Percentiles rank a stretch among this genome's conserved stretches.
phyloP scores from a whole-genome alignment of 495 filamentous ascomycete species.

The Apiosordaria backusii region DNA sequence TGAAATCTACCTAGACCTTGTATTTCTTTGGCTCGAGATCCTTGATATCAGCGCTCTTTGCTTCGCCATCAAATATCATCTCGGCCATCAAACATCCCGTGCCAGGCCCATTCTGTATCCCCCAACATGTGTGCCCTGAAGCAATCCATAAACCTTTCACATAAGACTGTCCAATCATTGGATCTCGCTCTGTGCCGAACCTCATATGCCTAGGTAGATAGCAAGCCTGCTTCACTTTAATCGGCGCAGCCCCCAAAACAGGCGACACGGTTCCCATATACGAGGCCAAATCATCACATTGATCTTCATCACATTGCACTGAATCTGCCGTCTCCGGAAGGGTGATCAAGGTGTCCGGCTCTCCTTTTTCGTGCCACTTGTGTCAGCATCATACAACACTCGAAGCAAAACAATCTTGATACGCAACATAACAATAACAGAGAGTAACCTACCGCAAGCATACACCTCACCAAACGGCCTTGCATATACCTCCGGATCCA shows the following conservation, averaged over 20 bases:
- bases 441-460: conserved; percentile 58
- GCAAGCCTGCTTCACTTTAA: conserved; percentile 84
- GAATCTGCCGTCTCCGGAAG: conserved; percentile 73
- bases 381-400: not conserved
- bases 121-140: conserved; percentile 94
- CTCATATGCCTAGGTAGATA: conserved; percentile 76
- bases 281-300: conserved; percentile 85
- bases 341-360: conserved; percentile 73
- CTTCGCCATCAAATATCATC: conserved; percentile 74
- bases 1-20: conserved; percentile 34
- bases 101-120: conserved; percentile 91
- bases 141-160: conserved; percentile 78
- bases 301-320: conserved; percentile 69
- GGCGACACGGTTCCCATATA: conserved; percentile 76
- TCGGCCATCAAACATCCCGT: conserved; percentile 88
- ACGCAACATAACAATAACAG: not conserved
- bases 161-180: conserved; percentile 72
- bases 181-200: conserved; percentile 57
- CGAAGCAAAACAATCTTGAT: too few relatives aligned
- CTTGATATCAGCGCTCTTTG: conserved; percentile 69
- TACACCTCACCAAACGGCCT: conserved; percentile 87
- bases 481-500: conserved; percentile 90
- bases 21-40: conserved; percentile 64
- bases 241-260: conserved; percentile 67
- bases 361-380: conserved; percentile 47